Evolutionary conservation across 2,329 filamentous ascomycete species (phyloP).

Genomic region (Bipolaris gigantea): DNA sequence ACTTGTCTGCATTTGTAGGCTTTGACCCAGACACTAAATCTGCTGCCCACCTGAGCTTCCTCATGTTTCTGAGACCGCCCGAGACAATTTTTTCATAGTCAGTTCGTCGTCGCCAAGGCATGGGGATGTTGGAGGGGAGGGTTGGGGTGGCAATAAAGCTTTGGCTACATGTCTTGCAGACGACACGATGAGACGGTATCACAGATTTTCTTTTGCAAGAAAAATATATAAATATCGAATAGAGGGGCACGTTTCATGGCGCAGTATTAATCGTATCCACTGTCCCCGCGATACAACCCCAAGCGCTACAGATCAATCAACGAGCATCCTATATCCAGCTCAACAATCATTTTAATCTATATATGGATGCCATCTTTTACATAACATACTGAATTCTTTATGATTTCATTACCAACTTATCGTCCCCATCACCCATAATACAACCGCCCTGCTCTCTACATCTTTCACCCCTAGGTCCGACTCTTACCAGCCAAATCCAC

Average conservation of each 20-base stretch:
- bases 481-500: too few species aligned
- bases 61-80: background rate
- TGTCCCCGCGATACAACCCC: background rate
- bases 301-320: background rate
- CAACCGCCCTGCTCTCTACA: background rate
- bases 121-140: conserved; percentile 1
- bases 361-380: background rate
- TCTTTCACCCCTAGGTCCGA: too few species aligned
- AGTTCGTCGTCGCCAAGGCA: conserved; percentile 23
- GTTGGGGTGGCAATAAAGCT: background rate
- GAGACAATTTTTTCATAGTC: background rate
- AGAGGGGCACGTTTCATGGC: background rate
- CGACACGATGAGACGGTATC: background rate
- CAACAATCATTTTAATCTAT: background rate
- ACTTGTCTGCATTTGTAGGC: conserved; percentile 19
- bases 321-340: background rate
- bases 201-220: background rate
- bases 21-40: conserved; percentile 15
- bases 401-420: background rate
- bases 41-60: conserved; percentile 9
- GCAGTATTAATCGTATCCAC: background rate
- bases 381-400: too few species aligned
- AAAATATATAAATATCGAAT: background rate
- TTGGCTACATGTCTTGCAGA: background rate
- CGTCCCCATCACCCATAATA: background rate